Evolutionary conservation across 768 basidiomycete species (phyloP).

Genomic region (Megacollybia marginata): DNA sequence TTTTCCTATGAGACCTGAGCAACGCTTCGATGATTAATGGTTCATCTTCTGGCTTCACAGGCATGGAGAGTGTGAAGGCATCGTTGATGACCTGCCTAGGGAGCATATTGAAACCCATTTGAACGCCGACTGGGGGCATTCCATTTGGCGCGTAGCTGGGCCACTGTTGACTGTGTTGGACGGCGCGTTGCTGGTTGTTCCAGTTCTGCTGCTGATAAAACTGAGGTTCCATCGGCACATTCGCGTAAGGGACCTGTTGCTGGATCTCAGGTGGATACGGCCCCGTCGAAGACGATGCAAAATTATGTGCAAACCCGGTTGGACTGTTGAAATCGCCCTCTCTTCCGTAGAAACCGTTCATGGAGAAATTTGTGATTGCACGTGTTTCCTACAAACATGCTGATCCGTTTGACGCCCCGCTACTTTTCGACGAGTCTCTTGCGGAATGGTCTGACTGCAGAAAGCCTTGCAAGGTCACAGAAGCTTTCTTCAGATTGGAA

Average conservation of each 20-base stretch:
- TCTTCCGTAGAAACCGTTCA: no score
- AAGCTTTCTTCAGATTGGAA: constrained; percentile 72
- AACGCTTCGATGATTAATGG: constrained; percentile 46
- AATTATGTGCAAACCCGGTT: no score
- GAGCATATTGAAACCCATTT: constrained; percentile 20
- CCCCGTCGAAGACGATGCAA: no score
- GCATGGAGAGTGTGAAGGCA: constrained; percentile 43
- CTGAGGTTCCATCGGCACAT: neutral
- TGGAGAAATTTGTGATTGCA: no score
- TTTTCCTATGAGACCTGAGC: constrained; percentile 28
- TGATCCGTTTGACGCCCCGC: no score
- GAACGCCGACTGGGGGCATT: constrained; percentile 2
- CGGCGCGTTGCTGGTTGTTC: no score
- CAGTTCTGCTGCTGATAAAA: no score
- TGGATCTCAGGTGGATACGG: neutral
- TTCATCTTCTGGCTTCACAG: constrained; percentile 53
- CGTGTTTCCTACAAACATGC: no score
- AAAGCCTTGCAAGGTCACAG: constrained; percentile 43
- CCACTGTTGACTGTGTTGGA: no score
- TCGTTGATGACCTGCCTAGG: constrained; percentile 53
- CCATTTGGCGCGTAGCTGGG: constrained; percentile 2
- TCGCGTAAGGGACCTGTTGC: neutral
- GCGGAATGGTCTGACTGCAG: no score
- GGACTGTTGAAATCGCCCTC: no score
- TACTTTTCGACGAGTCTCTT: constrained; percentile 25